Evolutionary conservation across 345 rosid genomes (phyloP), one percentile per base, ranked within the genome.

Genomic region (Cochlearia excelsa): DNA sequence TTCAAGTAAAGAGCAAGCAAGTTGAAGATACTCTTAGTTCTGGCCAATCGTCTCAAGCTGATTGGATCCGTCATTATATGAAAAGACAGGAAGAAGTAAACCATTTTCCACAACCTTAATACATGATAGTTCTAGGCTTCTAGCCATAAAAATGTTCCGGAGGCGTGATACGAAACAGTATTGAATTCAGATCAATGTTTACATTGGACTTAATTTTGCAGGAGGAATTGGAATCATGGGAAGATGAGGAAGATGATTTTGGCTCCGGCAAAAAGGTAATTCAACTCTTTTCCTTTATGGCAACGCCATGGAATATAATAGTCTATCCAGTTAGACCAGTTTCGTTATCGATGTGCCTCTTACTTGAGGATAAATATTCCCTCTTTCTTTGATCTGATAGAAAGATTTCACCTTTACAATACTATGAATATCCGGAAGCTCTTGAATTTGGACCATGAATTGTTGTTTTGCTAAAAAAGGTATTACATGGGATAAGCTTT

Each of bases 21-120:
- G 84, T 63, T 44, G 78, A 80, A 41, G 80, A 79, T 64, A 61
- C 66, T 62, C 57, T 84, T 37, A 78, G 72, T 72, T 73, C 77
- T 26, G 74, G 71, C 62, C 79, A 87, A 63, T 81, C 74, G 33
- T 86, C 91, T 6, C 98, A 91, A 70, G 90, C 92, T 43, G 95
- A 88, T 74, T 91, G 95, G 96, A 91, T 91, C 53, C 78, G 84
- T 63, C 91, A 78, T 67, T 91, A 91, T 73, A 65, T 91, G 84
- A 77, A 69, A 67, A 92, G 84, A 46, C 85, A 88, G 51, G 96
- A 88, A 74, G 98, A 88, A 88, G 98, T 86, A 73, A 10, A 9
- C 5, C 5, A 28, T 4, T 60, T 54, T 54, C 2, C 11, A 1
- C n/a, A 54, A 54, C 57, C 55, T 40, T 7, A 39, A 23, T 16